phyloP scores from a whole-genome alignment of 2,329 filamentous ascomycete genomes.

The Claviceps sp. region DNA sequence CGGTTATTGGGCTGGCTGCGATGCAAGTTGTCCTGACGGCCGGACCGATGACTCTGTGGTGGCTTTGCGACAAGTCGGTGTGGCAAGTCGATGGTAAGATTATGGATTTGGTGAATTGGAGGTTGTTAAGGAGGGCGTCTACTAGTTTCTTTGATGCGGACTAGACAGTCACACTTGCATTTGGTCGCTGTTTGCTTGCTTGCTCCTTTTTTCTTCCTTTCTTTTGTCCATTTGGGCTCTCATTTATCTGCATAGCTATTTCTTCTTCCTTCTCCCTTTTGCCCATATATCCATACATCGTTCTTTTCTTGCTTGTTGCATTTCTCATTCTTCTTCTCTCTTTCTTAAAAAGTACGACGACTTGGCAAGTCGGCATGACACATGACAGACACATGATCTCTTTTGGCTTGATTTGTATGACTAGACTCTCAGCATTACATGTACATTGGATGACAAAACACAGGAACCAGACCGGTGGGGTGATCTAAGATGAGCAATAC shows the following conservation, averaged over 20 bases:
- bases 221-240: neutral
- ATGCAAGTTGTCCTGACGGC: constrained; percentile 26
- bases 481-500: too few species aligned
- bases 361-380: neutral
- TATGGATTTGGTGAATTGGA: constrained; percentile 33
- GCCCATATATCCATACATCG: neutral
- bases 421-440: too few species aligned
- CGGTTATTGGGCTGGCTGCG: constrained; percentile 27
- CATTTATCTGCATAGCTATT: neutral
- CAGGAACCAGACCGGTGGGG: too few species aligned
- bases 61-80: constrained; percentile 27
- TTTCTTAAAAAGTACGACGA: neutral
- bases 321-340: neutral
- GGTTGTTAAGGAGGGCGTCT: constrained; percentile 26
- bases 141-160: constrained; percentile 34
- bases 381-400: neutral
- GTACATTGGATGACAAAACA: too few species aligned
- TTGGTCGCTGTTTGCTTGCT: neutral
- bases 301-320: neutral
- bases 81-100: constrained; percentile 30
- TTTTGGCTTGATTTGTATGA: too few species aligned
- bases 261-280: neutral
- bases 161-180: constrained; percentile 8
- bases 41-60: constrained; percentile 24
- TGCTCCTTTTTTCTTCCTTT: neutral